Conservation (phyloP, 31 red algal species). For the Odonthalia washingtoniensis region DNA sequence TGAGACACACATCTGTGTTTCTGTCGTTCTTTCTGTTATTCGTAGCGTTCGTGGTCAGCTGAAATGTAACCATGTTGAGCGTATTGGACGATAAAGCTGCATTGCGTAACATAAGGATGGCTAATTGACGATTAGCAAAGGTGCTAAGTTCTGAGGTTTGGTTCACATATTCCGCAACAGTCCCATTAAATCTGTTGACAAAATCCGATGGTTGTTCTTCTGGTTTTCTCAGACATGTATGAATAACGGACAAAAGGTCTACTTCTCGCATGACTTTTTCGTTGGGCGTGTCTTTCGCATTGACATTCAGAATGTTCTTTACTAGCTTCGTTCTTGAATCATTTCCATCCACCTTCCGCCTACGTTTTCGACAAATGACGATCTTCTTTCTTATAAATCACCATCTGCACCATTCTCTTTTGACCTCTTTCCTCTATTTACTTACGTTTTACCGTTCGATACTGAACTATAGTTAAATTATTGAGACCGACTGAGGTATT, state of each 20-base stretch:
- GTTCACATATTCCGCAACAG: slow-evolving; percentile 17
- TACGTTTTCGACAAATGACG: no score
- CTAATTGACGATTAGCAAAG: slow-evolving; percentile 4
- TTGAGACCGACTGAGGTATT: no score
- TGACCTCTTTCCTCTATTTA: no score
- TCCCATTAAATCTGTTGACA: slow-evolving; percentile 18
- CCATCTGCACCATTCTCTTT: no score
- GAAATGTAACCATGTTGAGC: slow-evolving; percentile 35
- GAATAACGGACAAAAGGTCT: slow-evolving; percentile 19
- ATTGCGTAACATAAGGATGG: slow-evolving; percentile 35
- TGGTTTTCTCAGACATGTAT: neutral
- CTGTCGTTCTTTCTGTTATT: no score
- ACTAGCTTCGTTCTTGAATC: neutral
- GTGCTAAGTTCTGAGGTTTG: neutral
- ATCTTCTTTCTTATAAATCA: no score
- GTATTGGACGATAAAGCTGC: slow-evolving; percentile 24
- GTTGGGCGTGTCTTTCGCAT: slow-evolving; percentile 48
- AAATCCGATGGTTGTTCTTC: neutral
- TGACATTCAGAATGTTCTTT: slow-evolving; percentile 12
- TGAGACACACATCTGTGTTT: no score
- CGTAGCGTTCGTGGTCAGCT: no score
- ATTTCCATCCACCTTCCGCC: no score
- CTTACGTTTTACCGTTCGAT: no score
- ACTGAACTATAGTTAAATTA: no score
- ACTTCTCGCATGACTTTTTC: slow-evolving; percentile 34